These are phyloP conservation scores for Clarireedia monteithiana DNA, from an alignment of 2,329 filamentous ascomycete species.

Conservation along the genomic window DNA sequence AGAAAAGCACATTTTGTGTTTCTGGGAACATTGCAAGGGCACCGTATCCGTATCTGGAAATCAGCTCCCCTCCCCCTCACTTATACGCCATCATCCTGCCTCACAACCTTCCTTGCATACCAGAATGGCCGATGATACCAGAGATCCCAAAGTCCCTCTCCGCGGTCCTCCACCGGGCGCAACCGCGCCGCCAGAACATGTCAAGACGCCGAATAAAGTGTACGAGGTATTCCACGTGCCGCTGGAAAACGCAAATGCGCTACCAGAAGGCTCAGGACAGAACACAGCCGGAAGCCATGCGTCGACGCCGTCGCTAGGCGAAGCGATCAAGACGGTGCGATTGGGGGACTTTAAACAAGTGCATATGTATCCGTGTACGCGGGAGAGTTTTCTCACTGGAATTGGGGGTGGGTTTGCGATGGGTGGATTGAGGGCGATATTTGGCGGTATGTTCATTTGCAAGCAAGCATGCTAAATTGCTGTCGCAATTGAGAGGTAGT, in stretches of 20 bases:
- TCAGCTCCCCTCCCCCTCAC: conserved; percentile 2
- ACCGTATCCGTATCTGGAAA: not conserved
- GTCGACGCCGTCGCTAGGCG: conserved; percentile 38
- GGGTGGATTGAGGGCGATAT: conserved; percentile 65
- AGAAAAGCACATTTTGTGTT: not conserved
- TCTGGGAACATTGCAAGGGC: too few species aligned
- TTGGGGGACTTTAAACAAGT: conserved; percentile 62
- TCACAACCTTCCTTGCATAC: not conserved
- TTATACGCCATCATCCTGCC: not conserved
- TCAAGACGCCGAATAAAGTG: conserved; percentile 29
- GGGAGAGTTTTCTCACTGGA: conserved; percentile 74
- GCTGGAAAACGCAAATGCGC: conserved; percentile 26
- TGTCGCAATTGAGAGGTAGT: not conserved
- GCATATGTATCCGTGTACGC: conserved; percentile 74
- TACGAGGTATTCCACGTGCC: conserved; percentile 34
- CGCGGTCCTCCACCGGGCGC: conserved; percentile 31
- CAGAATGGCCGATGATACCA: conserved; percentile 31
- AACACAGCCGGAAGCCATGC: conserved; percentile 27
- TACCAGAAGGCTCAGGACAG: conserved; percentile 28
- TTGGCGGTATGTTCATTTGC: conserved; percentile 52
- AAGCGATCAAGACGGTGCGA: conserved; percentile 61
- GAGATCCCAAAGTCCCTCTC: conserved; percentile 21
- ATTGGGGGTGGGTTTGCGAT: conserved; percentile 72
- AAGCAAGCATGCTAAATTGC: not conserved
- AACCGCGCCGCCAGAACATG: conserved; percentile 30